Evolutionary conservation across 768 basidiomycete species (phyloP), one percentile per base, ranked within the genome.

Genomic region (Agrocybe chaxingu): DNA sequence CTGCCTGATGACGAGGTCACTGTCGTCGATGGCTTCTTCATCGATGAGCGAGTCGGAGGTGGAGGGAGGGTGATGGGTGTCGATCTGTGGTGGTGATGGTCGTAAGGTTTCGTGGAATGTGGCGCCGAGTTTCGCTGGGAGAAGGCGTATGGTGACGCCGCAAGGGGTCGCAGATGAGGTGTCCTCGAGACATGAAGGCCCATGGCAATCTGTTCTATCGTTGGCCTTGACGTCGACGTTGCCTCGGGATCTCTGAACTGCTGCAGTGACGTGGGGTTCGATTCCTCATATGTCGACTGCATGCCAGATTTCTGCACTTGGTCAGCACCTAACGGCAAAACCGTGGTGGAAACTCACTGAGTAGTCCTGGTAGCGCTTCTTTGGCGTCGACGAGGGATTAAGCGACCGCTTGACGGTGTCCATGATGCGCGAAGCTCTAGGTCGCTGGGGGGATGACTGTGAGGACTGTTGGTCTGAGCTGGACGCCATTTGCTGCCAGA

Each of bases 171-270:
- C 29, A 89, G 67, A 62, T 89, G 87, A 3, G 87, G 87, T 1
- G 87, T 89, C 34, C 84, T 80, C 5, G 87, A 89, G 30, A 85
- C 70, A 64, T 89, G 87, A 18, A 89, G 74, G 13, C 87, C 87
- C 86, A 89, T 89, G 10, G 85, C 83, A 53, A 89, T 89, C 67
- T 89, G 87, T 59, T 85, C 81, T 36, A 87, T 76, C 42, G 82
- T 84, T 1, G 87, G 87, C 11, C 78, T 81, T 16, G 70, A 62
- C 19, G 24, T 24, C 24, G 70, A 51, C 24, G 72, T 55, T 29
- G 75, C 64, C 53, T 75, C 71, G 33, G 57, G 52, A 12, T 64
- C 58, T 54, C 65, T 46, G 50, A 59, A 64, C 36, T 62, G 61
- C 19, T 62, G 65, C 35, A 57, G 59, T 8, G 57, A 54, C 29